Conservation (phyloP, 768 basidiomycete genomes). For the Asterophora lycoperdoides region DNA sequence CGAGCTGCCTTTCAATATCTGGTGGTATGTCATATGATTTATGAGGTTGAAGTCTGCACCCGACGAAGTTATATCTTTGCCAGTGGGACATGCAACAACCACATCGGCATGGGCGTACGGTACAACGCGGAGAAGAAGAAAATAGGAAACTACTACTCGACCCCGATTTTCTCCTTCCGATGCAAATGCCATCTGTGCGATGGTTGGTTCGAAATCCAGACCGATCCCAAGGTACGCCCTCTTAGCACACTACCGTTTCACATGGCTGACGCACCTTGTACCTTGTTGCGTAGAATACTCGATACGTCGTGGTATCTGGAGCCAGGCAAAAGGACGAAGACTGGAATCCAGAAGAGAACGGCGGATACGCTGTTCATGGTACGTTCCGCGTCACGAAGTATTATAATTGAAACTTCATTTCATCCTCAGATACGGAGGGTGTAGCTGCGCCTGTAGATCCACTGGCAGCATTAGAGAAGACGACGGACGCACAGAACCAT, state of each 20-base stretch:
- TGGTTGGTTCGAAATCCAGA: slow-evolving; percentile 97
- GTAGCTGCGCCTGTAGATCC: slow-evolving; percentile 69
- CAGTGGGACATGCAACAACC: slow-evolving; percentile 91
- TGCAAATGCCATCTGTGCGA: slow-evolving; percentile 98
- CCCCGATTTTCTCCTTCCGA: slow-evolving; percentile 90
- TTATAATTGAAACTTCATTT: not conserved
- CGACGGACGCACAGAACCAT: slow-evolving; percentile 68
- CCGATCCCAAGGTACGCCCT: slow-evolving; percentile 82
- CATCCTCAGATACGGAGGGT: slow-evolving; percentile 59
- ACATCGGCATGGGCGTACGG: slow-evolving; percentile 99
- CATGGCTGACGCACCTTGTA: not conserved
- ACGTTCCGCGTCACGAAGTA: slow-evolving; percentile 15
- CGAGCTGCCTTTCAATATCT: slow-evolving; percentile 94
- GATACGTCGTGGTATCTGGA: slow-evolving; percentile 88
- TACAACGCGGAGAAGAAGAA: slow-evolving; percentile 99
- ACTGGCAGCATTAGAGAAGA: slow-evolving; percentile 85
- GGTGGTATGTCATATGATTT: slow-evolving; percentile 66
- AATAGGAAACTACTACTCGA: slow-evolving; percentile 90
- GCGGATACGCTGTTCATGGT: slow-evolving; percentile 89
- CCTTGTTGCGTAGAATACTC: slow-evolving; percentile 66
- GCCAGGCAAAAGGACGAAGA: slow-evolving; percentile 95
- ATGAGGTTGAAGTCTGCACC: not conserved
- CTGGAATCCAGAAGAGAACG: slow-evolving; percentile 96
- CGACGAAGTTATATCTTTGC: slow-evolving; percentile 1
- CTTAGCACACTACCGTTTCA: not conserved